phyloP scores from a whole-genome alignment of 805 yeast genomes.

The Barnettozyma pratensis region DNA sequence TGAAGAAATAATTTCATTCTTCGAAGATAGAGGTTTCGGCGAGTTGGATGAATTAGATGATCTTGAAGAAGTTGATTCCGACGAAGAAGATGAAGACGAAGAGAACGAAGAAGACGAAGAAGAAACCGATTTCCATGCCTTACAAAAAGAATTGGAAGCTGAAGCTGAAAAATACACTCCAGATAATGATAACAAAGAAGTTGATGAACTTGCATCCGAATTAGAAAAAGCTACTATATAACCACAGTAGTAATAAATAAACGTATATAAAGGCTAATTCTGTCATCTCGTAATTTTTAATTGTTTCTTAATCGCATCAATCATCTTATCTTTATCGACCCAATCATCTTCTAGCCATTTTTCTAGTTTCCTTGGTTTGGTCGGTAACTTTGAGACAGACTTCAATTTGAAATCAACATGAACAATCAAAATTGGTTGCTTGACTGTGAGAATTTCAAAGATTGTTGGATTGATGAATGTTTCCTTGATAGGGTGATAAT shows the following conservation, averaged over 20 bases:
- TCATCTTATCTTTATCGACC: conserved; percentile 59
- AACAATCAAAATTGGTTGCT: conserved; percentile 25
- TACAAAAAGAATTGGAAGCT: conserved; percentile 37
- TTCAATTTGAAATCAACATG: conserved; percentile 24
- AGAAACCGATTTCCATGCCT: conserved; percentile 16
- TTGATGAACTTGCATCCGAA: conserved; percentile 53
- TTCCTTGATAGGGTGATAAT: conserved; percentile 29
- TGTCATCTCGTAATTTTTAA: conserved; percentile 18
- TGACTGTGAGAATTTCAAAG: conserved; percentile 32
- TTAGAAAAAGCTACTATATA: conserved; percentile 51
- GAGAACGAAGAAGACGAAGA: conserved; percentile 40
- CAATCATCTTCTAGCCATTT: conserved; percentile 75
- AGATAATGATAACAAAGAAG: conserved; percentile 37
- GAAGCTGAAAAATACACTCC: conserved; percentile 39
- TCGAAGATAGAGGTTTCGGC: conserved; percentile 70
- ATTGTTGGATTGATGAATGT: conserved; percentile 32
- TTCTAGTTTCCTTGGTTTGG: conserved; percentile 51
- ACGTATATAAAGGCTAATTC: no score
- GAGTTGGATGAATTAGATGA: conserved; percentile 93
- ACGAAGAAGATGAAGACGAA: conserved; percentile 34
- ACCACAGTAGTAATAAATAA: background rate
- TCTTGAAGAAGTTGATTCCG: conserved; percentile 73
- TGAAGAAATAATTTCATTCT: conserved; percentile 53
- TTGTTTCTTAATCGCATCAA: conserved; percentile 35
- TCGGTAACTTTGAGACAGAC: conserved; percentile 42